Evolutionary conservation across 345 rosid genomes (phyloP).

Genomic region (Lepidium sativum): DNA sequence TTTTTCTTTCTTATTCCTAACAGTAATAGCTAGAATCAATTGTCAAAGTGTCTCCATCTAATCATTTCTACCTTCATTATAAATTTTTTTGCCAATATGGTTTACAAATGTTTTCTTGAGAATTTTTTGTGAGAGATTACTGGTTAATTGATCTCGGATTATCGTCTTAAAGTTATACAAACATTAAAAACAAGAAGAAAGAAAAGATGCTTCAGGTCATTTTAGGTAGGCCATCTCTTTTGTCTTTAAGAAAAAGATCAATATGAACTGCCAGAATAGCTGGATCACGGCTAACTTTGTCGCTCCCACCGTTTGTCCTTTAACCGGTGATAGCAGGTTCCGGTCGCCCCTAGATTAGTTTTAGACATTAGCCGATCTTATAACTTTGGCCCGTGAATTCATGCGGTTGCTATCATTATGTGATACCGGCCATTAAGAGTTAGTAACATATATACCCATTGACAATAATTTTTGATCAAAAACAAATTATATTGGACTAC

Average conservation of each 20-base stretch:
- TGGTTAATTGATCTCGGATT: neutral
- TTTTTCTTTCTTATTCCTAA: neutral
- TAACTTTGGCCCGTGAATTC: too few relatives aligned
- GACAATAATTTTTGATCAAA: too few relatives aligned
- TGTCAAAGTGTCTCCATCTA: conserved; percentile 5
- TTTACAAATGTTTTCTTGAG: neutral
- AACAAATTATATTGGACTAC: too few relatives aligned
- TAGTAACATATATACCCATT: too few relatives aligned
- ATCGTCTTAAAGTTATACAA: neutral
- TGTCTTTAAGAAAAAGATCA: neutral
- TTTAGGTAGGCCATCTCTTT: neutral
- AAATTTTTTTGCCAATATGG: too few relatives aligned
- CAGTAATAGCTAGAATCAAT: neutral
- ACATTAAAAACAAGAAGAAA: neutral
- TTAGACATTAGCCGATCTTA: too few relatives aligned
- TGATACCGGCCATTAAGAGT: too few relatives aligned
- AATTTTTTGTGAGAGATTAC: neutral
- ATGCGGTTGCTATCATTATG: too few relatives aligned
- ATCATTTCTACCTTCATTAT: neutral
- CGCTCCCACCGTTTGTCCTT: neutral
- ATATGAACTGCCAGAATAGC: conserved; percentile 2
- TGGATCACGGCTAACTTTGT: conserved; percentile 8
- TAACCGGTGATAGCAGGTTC: neutral
- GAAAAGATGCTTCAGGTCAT: neutral
- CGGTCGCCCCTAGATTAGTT: neutral